phyloP scores from a whole-genome alignment of 2,329 filamentous ascomycete genomes.

The Colletotrichum chlorophyti region DNA sequence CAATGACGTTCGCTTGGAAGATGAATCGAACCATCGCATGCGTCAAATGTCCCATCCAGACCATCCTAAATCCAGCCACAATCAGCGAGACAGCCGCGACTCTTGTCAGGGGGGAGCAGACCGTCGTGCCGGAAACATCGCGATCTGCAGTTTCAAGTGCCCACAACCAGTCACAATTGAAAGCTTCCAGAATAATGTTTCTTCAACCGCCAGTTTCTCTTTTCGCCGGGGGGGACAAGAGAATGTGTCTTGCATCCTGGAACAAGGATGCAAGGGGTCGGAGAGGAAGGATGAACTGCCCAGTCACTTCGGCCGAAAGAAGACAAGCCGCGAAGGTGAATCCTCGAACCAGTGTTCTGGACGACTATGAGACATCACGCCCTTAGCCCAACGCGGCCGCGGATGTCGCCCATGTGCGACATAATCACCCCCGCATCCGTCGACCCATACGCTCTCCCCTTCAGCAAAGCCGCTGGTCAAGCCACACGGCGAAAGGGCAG shows the following conservation, averaged over 20 bases:
- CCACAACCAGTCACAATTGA: too few species aligned
- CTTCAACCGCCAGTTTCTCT: neutral
- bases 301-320: neutral
- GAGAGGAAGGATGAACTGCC: neutral
- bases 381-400: neutral
- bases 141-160: slow-evolving; percentile 8
- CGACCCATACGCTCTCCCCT: too few species aligned
- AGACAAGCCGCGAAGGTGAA: neutral
- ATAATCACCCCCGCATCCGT: neutral
- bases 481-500: neutral
- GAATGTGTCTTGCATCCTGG: neutral
- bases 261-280: neutral
- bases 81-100: neutral
- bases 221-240: neutral
- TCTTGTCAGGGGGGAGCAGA: neutral
- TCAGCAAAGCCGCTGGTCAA: neutral
- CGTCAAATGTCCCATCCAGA: neutral
- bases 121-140: slow-evolving; percentile 8
- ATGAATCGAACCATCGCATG: neutral
- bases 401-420: neutral
- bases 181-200: slow-evolving; percentile 16
- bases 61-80: neutral
- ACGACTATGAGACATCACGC: neutral
- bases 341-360: neutral
- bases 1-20: neutral